phyloP scores from a whole-genome alignment of 2,329 filamentous ascomycete species.

The Cladosporium halotolerans region DNA sequence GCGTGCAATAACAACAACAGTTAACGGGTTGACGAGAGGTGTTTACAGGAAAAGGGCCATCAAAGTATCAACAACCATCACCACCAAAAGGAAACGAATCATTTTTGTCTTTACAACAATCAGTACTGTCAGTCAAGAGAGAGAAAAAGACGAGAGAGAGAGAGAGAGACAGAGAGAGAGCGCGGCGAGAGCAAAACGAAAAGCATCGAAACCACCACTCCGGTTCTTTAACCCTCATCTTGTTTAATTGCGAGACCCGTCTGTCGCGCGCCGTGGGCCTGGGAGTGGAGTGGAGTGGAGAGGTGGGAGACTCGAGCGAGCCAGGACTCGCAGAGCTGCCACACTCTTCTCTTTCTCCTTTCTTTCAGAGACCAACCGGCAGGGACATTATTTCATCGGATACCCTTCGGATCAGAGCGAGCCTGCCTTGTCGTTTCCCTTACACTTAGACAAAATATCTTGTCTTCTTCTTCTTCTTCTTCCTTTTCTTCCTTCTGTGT shows the following conservation, averaged over 20 bases:
- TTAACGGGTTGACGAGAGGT: background rate
- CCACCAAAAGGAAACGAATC: background rate
- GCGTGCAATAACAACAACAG: background rate
- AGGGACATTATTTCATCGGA: background rate
- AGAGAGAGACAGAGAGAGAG: background rate
- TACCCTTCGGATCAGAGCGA: conserved; percentile 11
- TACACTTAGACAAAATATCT: too few species aligned
- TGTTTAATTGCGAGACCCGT: too few species aligned
- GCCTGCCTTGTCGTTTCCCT: background rate
- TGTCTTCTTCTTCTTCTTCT: background rate
- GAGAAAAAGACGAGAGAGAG: background rate
- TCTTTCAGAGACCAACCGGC: too few species aligned
- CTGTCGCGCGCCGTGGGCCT: too few species aligned
- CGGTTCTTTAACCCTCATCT: too few species aligned
- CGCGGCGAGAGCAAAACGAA: background rate
- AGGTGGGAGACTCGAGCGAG: too few species aligned
- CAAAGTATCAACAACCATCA: background rate
- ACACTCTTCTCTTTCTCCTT: too few species aligned
- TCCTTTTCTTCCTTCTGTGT: background rate
- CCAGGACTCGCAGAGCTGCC: too few species aligned
- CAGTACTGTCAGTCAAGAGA: too few species aligned
- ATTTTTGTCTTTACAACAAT: too few species aligned
- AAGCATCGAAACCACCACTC: background rate
- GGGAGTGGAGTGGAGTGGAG: too few species aligned
- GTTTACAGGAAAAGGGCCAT: too few species aligned